Evolutionary conservation across 192 early-diverging fungal genomes (phyloP).

Genomic region (Podochytrium sp.): DNA sequence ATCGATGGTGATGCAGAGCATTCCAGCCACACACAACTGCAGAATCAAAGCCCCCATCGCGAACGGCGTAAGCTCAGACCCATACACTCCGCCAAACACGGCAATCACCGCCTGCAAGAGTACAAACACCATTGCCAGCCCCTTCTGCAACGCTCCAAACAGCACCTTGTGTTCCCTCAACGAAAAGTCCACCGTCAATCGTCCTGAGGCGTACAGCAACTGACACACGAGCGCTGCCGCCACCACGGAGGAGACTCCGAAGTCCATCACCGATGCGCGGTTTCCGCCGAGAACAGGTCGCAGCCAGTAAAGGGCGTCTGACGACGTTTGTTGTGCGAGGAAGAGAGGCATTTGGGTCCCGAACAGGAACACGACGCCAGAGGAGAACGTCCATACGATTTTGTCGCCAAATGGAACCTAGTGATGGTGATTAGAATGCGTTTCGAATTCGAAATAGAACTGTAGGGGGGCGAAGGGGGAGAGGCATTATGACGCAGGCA

Average conservation of each 20-base stretch:
- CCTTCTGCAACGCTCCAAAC: conserved; percentile 89
- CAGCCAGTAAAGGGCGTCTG: conserved; percentile 96
- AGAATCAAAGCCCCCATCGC: conserved; percentile 87
- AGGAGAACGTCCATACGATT: conserved; percentile 89
- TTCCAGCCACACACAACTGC: conserved; percentile 84
- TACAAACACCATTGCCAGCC: neutral
- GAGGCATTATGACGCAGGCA: no score
- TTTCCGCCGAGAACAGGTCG: conserved; percentile 92
- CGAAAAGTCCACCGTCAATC: conserved; percentile 89
- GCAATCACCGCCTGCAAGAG: conserved; percentile 52
- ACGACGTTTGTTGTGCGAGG: conserved; percentile 82
- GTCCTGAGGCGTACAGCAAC: conserved; percentile 83
- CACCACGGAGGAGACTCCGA: conserved; percentile 92
- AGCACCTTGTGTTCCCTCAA: conserved; percentile 90
- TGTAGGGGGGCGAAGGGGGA: no score
- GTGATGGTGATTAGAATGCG: no score
- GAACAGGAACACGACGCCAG: conserved; percentile 88
- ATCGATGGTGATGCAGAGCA: conserved; percentile 88
- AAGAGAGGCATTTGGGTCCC: conserved; percentile 93
- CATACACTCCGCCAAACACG: conserved; percentile 92
- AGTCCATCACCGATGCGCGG: conserved; percentile 92
- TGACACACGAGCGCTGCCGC: conserved; percentile 98
- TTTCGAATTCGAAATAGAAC: no score
- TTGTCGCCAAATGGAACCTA: conserved; percentile 62
- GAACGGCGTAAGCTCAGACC: conserved; percentile 60